These are phyloP conservation scores for Bremia lactucae DNA, from an alignment of 352 stramenopile species.

Conservation along the genomic window DNA sequence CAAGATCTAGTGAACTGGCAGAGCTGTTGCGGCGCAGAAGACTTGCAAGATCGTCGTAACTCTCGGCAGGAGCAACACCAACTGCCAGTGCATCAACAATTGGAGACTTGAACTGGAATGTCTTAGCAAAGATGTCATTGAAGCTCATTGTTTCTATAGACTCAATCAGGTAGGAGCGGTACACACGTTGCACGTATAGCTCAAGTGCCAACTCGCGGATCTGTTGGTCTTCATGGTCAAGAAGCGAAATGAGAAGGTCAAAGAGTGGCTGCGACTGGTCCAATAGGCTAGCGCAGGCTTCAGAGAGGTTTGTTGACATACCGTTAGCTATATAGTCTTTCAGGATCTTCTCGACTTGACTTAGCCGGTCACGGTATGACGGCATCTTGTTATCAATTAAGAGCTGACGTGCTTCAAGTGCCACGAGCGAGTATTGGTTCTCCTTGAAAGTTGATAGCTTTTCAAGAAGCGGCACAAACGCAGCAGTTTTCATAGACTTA, in stretches of 20 bases:
- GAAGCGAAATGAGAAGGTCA: slow-evolving; percentile 69
- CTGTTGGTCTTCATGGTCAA: slow-evolving; percentile 53
- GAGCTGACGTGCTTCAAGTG: slow-evolving; percentile 91
- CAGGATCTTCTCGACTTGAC: slow-evolving; percentile 66
- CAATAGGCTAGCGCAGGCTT: slow-evolving; percentile 47
- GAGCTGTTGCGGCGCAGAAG: slow-evolving; percentile 61
- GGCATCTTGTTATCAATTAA: slow-evolving; percentile 96
- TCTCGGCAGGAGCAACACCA: slow-evolving; percentile 60
- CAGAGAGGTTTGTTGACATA: slow-evolving; percentile 33
- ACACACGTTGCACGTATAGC: slow-evolving; percentile 78
- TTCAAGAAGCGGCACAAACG: slow-evolving; percentile 79
- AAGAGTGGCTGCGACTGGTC: slow-evolving; percentile 82
- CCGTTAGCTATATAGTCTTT: slow-evolving; percentile 53
- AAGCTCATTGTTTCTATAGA: slow-evolving; percentile 67
- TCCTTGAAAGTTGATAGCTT: slow-evolving; percentile 81
- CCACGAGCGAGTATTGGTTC: slow-evolving; percentile 88
- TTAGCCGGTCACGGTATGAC: slow-evolving; percentile 87
- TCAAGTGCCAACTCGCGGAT: slow-evolving; percentile 71
- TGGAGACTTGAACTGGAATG: slow-evolving; percentile 80
- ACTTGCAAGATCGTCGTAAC: slow-evolving; percentile 71
- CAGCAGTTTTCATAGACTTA: slow-evolving; percentile 44
- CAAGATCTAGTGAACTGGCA: slow-evolving; percentile 23
- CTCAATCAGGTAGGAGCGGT: slow-evolving; percentile 79
- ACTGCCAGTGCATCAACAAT: slow-evolving; percentile 71
- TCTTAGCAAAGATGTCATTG: slow-evolving; percentile 67